Base-by-base conservation (phyloP, 352 stramenopile genomes). In the Phytophthora pinifolia region DNA sequence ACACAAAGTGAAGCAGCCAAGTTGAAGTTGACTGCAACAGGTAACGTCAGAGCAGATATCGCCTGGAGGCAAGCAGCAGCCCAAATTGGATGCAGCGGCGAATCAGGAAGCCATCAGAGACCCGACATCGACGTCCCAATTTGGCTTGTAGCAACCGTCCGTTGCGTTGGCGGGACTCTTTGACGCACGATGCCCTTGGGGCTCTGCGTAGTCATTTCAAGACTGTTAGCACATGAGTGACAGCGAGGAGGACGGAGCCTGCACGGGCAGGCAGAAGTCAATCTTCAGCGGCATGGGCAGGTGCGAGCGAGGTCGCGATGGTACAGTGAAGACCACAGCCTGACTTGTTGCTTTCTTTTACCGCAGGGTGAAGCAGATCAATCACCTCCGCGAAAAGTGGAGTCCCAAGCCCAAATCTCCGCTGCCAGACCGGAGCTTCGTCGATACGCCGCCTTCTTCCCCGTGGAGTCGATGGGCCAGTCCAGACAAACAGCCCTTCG, bases 341-440 rank as follows among this genome's bases (percentile, higher is more conserved):
- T 25, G 10, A 32, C n/a, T 50, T 9, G 36, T 13, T 39, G n/a
- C 14, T 42, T 3, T 41, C 0, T 33, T n/a, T 42, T 29, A 9
- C 14, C 33, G 2, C 31, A 79, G 72, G 35, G 72, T 82, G 43
- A 74, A 74, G 35, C 65, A 83, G 27, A 83, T 79, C 46, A 75
- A 83, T 46, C 70, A 79, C 30, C 44, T 83, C 2, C 67, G 73
- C 5, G 73, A 80, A 27, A 84, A 84, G 29, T 84, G 72, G 74
- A 74, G 59, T 38, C 62, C 62, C 27, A 70, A 66, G 48, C 29
- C 33, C 25, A 70, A 70, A 43, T 43, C 41, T 6, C 32, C 54
- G 10, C 25, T 55, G 13, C 34, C 46, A 15, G 54, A 69, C 25
- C 41, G 60, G 31, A 46, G 57, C 8, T 55, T 51, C 30, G 58